Base-by-base conservation (phyloP, 805 yeast genomes). In the Candida arabinofermentans region DNA sequence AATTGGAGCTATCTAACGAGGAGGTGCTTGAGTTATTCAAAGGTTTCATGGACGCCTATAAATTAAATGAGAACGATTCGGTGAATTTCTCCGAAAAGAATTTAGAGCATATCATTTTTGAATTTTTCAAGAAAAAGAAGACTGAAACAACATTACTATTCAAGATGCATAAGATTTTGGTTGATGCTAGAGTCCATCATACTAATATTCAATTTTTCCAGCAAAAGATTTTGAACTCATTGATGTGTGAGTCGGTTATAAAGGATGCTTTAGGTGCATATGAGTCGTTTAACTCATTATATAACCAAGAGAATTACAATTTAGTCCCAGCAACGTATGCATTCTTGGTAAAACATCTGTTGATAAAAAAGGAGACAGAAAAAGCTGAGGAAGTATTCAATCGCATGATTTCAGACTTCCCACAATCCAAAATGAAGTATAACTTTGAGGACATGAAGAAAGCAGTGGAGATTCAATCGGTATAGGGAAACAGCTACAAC, bases 161-260 rank as follows among this genome's bases (percentile, higher is more conserved):
- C 17, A 10, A 27, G 8, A n/a, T 36, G 19, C 18, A 27, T 19
- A 19, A 21, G 8, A n/a, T 27, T 19, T 19, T 36, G 24, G 16
- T 27, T 7, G 27, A 36, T 13, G 10, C n/a, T 5, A 10, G 27
- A 4, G 39, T 27, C 10, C 5, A 14, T 10, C 27, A 27, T 21
- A 7, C 32, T 13, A 36, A 27, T n/a, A 21, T 27, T n/a, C 24
- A 19, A n/a, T 22, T 27, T 10, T 27, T 36, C 24, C 19, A 27
- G 21, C 16, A 18, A 13, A 27, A 8, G 26, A 19, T 27, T 2
- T 27, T 27, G 19, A 27, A 36, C 10, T 5, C 19, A 5, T n/a
- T 36, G 21, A 36, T 36, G 39, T 16, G 21, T 13, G 33, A 19
- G 27, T n/a, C 27, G 24, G 21, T 36, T 19, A 36, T 23, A 10